Evolutionary conservation across 169 alveolate genomes (phyloP).

Genomic region (Babesia bigemina): DNA sequence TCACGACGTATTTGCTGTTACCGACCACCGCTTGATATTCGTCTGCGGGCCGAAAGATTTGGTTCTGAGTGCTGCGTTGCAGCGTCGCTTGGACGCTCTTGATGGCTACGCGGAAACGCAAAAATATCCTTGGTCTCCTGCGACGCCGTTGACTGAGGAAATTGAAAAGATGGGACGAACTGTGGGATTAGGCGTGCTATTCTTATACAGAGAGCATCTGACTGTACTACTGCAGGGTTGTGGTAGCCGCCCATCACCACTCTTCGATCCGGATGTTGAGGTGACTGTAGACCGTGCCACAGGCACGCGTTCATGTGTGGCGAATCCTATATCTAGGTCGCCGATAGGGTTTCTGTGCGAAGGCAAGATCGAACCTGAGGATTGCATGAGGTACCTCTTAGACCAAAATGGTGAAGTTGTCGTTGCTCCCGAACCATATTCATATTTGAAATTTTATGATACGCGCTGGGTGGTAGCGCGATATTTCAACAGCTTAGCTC

Average conservation of each 20-base stretch:
- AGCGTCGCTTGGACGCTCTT: not conserved
- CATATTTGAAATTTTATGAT: no score
- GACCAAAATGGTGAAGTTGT: not conserved
- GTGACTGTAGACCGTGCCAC: not conserved
- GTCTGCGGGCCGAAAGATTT: conserved; percentile 4
- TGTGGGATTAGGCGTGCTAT: conserved; percentile 12
- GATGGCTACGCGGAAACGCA: not conserved
- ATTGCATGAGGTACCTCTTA: not conserved
- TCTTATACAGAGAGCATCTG: not conserved
- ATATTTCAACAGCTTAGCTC: not conserved
- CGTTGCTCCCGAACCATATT: no score
- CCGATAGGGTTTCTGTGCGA: conserved; percentile 23
- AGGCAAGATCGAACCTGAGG: conserved; percentile 2
- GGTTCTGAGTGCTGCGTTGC: not conserved
- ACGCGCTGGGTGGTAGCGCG: no score
- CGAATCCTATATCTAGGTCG: not conserved
- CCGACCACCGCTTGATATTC: conserved; percentile 2
- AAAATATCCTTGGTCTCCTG: not conserved
- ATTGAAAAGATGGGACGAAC: not conserved
- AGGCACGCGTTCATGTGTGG: conserved; percentile 18
- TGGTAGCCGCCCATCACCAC: conserved; percentile 5
- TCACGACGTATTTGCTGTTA: not conserved
- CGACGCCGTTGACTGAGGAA: not conserved
- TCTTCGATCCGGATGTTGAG: not conserved
- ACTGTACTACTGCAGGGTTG: conserved; percentile 1